phyloP scores from a whole-genome alignment of 2,329 filamentous ascomycete genomes.

The Ilyonectria destructans region DNA sequence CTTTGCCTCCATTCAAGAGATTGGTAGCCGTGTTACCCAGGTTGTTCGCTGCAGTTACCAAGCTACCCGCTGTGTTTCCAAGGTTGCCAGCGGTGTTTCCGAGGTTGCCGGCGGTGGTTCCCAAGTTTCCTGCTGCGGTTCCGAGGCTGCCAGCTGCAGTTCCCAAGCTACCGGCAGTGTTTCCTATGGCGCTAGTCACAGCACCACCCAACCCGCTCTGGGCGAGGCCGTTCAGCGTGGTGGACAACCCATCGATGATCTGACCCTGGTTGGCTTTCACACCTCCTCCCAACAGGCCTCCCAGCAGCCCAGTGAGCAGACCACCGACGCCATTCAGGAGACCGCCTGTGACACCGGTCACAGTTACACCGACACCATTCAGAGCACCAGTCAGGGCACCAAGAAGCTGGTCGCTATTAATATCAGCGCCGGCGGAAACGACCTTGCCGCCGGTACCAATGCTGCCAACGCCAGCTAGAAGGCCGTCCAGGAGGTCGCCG shows the following conservation, averaged over 20 bases:
- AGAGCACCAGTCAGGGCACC: constrained; percentile 14
- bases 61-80: not conserved
- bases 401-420: not conserved
- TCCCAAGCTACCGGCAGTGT: not conserved
- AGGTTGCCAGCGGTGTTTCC: too few relatives aligned
- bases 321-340: not conserved
- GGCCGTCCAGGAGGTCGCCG: not conserved
- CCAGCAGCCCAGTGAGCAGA: constrained; percentile 10
- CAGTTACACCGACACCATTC: not conserved
- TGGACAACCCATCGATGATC: too few relatives aligned
- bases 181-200: not conserved
- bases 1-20: too few relatives aligned
- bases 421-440: too few relatives aligned
- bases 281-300: not conserved
- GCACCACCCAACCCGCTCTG: not conserved
- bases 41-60: not conserved
- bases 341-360: not conserved
- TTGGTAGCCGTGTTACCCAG: not conserved
- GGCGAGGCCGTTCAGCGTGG: too few relatives aligned
- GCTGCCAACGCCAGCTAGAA: constrained; percentile 10
- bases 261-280: too few relatives aligned
- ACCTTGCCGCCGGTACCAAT: too few relatives aligned
- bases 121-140: too few relatives aligned
- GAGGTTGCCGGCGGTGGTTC: too few relatives aligned
- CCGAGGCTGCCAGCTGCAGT: not conserved